Evolutionary conservation across 352 stramenopile genomes (phyloP).

Genomic region (Pythium apleroticum): DNA sequence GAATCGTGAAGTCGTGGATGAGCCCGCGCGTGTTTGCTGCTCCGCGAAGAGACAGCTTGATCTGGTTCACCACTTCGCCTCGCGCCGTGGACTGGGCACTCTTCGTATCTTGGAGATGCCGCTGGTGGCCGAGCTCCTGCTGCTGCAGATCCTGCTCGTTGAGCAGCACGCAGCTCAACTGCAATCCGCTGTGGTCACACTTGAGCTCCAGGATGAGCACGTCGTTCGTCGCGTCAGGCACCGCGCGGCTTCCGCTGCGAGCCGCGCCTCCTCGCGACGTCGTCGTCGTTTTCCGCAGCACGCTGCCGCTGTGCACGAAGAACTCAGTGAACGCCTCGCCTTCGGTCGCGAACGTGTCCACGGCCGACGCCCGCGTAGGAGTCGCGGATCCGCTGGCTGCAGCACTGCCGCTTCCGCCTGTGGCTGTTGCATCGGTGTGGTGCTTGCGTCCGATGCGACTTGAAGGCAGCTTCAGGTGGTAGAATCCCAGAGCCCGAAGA

Average conservation of each 20-base stretch:
- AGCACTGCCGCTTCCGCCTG: background rate
- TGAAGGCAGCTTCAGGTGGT: conserved; percentile 46
- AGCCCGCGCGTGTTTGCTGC: conserved; percentile 56
- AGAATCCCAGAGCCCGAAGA: conserved; percentile 66
- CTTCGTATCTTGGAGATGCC: conserved; percentile 20
- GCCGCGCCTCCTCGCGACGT: conserved; percentile 1
- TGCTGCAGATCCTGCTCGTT: conserved; percentile 62
- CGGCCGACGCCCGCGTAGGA: conserved; percentile 23
- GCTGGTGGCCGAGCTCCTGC: conserved; percentile 63
- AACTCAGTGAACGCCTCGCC: conserved; percentile 67
- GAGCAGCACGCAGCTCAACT: conserved; percentile 59
- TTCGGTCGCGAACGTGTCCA: conserved; percentile 34
- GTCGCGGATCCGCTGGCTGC: conserved; percentile 1
- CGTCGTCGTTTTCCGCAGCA: conserved; percentile 34
- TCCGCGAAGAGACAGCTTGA: conserved; percentile 47
- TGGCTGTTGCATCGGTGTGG: background rate
- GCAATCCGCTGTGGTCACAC: conserved; percentile 71
- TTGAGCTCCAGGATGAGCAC: conserved; percentile 70
- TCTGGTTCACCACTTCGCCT: conserved; percentile 46
- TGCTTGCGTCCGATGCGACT: conserved; percentile 22
- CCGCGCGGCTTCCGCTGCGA: conserved; percentile 16
- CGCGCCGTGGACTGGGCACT: conserved; percentile 13
- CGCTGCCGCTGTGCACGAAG: conserved; percentile 43
- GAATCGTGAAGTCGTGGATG: conserved; percentile 77
- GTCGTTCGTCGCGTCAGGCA: conserved; percentile 20